These are phyloP conservation scores for Pseudogymnoascus sp. DNA, from an alignment of 2,329 filamentous ascomycete genomes.

Conservation along the genomic window DNA sequence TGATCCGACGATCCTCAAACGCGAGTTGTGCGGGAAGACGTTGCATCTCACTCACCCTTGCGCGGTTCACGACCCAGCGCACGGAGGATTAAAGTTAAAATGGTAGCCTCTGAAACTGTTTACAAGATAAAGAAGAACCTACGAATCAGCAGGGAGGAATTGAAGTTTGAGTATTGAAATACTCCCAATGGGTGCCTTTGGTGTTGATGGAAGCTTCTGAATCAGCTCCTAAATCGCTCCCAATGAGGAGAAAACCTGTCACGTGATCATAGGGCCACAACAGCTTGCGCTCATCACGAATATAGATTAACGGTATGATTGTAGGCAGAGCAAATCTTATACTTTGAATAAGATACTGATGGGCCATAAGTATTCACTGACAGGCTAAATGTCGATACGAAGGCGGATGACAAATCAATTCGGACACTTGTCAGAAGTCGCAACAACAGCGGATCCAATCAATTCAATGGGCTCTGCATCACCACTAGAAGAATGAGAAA, in stretches of 20 bases:
- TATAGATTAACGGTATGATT: not conserved
- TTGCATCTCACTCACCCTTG: not conserved
- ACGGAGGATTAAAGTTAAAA: not conserved
- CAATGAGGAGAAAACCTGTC: not conserved
- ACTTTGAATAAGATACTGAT: no score
- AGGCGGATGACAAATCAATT: no score
- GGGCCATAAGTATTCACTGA: no score
- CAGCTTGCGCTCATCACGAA: not conserved
- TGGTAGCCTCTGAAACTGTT: not conserved
- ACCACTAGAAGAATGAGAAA: no score
- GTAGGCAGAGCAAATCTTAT: no score
- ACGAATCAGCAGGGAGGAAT: not conserved
- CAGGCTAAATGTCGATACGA: no score
- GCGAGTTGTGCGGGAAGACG: not conserved
- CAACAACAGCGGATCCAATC: no score
- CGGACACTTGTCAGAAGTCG: no score
- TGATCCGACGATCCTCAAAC: slow-evolving; percentile 5
- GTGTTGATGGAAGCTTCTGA: not conserved
- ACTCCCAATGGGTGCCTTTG: not conserved
- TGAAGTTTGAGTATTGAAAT: not conserved
- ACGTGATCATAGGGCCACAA: not conserved
- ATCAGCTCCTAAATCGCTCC: not conserved
- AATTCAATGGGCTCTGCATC: no score
- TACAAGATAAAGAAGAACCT: not conserved
- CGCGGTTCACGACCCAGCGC: not conserved